phyloP scores from a whole-genome alignment of 768 basidiomycete species.

The Russula abietina region DNA sequence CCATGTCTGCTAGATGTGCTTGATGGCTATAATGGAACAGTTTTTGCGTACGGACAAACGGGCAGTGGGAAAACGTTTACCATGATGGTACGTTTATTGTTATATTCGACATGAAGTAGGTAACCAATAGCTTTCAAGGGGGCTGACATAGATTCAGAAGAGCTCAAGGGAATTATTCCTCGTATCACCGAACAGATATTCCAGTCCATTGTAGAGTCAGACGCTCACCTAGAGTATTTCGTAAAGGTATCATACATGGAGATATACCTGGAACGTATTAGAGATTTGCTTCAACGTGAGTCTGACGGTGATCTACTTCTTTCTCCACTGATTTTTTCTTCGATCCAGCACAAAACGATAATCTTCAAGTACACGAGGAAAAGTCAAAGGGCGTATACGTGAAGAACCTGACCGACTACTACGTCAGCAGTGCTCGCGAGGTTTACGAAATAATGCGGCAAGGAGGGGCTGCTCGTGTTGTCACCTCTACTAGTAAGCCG shows the following conservation, averaged over 20 bases:
- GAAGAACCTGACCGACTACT: constrained; percentile 95
- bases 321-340: not conserved
- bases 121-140: constrained; percentile 48
- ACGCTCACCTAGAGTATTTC: constrained; percentile 92
- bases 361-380: constrained; percentile 97
- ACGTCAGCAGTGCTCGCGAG: constrained; percentile 91
- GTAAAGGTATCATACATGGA: constrained; percentile 99
- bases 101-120: not conserved
- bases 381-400: constrained; percentile 97
- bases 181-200: constrained; percentile 99
- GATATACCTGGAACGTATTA: constrained; percentile 94
- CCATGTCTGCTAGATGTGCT: constrained; percentile 70
- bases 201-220: constrained; percentile 93
- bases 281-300: constrained; percentile 93
- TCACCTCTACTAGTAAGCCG: constrained; percentile 85
- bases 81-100: constrained; percentile 74
- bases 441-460: constrained; percentile 99
- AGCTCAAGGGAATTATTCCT: constrained; percentile 93
- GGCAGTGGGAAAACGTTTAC: constrained; percentile 92
- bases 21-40: constrained; percentile 96
- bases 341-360: constrained; percentile 84
- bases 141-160: constrained; percentile 91
- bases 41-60: constrained; percentile 85
- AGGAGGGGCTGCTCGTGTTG: constrained; percentile 84
- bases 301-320: constrained; percentile 23